Evolutionary conservation across 768 basidiomycete genomes (phyloP).

Genomic region (Russula virescens): DNA sequence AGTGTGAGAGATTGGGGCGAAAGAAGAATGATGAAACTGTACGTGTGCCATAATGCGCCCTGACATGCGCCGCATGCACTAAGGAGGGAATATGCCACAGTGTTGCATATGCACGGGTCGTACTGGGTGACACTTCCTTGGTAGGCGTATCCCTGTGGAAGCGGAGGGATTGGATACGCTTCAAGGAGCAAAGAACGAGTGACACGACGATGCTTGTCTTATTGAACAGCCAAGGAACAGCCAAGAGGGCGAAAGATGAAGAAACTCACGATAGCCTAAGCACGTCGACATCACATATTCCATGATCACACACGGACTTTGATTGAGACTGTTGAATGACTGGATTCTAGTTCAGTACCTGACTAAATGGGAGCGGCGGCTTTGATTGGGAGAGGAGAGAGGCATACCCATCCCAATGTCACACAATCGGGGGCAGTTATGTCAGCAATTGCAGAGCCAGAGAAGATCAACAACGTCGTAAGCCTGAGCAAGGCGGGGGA

Average conservation of each 20-base stretch:
- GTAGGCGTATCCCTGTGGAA: background rate
- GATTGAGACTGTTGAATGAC: slow-evolving; percentile 9
- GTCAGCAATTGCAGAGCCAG: background rate
- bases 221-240: too few relatives aligned
- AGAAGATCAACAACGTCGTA: background rate
- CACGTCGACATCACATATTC: slow-evolving; percentile 12
- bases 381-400: too few relatives aligned
- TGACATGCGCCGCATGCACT: slow-evolving; percentile 20
- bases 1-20: background rate
- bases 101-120: slow-evolving; percentile 16
- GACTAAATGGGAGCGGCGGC: too few relatives aligned
- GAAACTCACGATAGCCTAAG: slow-evolving; percentile 4
- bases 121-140: background rate
- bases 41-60: background rate
- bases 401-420: slow-evolving; percentile 2
- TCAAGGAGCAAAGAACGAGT: background rate
- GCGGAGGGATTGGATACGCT: slow-evolving; percentile 4
- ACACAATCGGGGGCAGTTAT: slow-evolving; percentile 7
- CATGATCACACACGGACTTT: slow-evolving; percentile 6
- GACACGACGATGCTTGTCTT: background rate
- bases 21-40: background rate
- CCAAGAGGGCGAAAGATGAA: background rate
- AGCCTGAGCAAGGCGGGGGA: background rate
- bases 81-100: slow-evolving; percentile 6
- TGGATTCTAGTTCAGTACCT: background rate